phyloP scores from a whole-genome alignment of 129 eudicot species.

The Saussurea involucrata region DNA sequence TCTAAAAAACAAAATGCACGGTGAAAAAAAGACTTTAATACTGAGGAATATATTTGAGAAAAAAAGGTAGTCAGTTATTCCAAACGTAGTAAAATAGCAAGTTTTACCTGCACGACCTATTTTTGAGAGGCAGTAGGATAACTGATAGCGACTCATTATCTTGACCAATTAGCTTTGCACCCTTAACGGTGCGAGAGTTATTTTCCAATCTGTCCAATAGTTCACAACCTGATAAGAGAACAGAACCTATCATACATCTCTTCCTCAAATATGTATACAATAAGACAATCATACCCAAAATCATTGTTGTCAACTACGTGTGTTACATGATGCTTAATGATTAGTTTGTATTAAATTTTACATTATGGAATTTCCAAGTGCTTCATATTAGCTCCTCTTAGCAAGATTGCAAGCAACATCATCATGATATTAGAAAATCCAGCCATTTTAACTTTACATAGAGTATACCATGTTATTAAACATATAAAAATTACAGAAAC shows the following conservation, averaged over 20 bases:
- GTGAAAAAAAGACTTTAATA: background rate
- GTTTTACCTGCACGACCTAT: conserved; percentile 54
- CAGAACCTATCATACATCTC: conserved; percentile 16
- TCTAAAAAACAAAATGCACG: background rate
- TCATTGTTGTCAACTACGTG: background rate
- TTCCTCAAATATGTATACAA: background rate
- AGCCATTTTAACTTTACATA: background rate
- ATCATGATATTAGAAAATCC: background rate
- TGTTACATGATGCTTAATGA: background rate
- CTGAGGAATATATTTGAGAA: background rate
- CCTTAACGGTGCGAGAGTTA: conserved; percentile 79
- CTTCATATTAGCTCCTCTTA: background rate
- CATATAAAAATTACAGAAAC: background rate
- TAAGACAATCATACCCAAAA: background rate
- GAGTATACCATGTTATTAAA: background rate
- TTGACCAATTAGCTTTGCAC: conserved; percentile 87
- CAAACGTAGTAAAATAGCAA: background rate
- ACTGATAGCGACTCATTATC: conserved; percentile 81
- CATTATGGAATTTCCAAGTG: background rate
- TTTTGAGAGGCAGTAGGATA: conserved; percentile 72
- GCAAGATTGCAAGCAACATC: background rate
- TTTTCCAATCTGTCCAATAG: conserved; percentile 73
- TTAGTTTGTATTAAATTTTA: background rate
- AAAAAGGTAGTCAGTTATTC: background rate
- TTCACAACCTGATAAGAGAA: conserved; percentile 64